Evolutionary conservation across 73 alveolate genomes (phyloP).

Genomic region (Tetrahymena thermophila): DNA sequence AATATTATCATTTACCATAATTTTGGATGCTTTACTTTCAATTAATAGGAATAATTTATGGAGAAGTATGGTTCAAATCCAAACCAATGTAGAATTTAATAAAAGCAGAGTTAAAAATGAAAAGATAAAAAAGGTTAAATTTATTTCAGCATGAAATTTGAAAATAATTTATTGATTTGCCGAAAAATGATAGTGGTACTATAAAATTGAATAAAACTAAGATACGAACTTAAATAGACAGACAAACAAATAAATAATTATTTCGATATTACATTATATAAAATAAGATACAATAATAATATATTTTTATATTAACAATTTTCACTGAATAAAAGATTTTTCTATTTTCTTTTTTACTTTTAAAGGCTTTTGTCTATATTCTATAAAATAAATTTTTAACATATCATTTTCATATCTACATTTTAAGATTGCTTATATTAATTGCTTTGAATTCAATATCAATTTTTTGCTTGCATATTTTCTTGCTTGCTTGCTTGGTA

Average conservation of each 20-base stretch:
- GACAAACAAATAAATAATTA: too few relatives aligned
- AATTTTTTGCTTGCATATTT: not conserved
- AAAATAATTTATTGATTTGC: not conserved
- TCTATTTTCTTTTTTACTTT: too few relatives aligned
- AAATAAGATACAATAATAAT: too few relatives aligned
- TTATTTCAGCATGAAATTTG: not conserved
- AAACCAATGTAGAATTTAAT: not conserved
- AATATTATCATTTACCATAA: not conserved
- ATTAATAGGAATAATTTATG: not conserved
- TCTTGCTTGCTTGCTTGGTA: too few relatives aligned
- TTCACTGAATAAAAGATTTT: not conserved
- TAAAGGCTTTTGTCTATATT: not conserved
- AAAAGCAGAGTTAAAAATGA: not conserved
- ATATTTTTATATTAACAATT: too few relatives aligned
- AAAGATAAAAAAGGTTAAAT: not conserved
- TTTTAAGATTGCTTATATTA: not conserved
- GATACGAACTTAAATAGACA: too few relatives aligned
- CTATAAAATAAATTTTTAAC: not conserved
- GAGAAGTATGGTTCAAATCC: not conserved
- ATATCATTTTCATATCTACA: not conserved
- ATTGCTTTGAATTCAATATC: not conserved
- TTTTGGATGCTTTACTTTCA: not conserved
- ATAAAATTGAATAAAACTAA: too few relatives aligned
- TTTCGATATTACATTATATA: too few relatives aligned
- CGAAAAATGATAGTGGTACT: not conserved